phyloP scores from a whole-genome alignment of 805 yeast genomes.

The Metschnikowia borealis region DNA sequence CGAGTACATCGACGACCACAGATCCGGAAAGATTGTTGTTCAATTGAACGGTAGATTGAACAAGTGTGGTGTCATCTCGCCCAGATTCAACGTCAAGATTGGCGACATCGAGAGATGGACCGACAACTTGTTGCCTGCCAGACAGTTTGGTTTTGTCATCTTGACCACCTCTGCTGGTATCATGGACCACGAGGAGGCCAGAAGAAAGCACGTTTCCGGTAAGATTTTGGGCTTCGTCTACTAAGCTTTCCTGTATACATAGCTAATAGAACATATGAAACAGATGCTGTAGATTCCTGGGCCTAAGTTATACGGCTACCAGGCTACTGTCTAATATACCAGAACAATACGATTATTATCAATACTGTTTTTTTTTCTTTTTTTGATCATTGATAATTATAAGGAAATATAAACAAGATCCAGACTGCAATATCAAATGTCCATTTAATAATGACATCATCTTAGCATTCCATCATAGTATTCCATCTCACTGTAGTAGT shows the following conservation, averaged over 20 bases:
- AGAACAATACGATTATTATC: no score
- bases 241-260: slow-evolving; percentile 37
- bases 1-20: slow-evolving; percentile 36
- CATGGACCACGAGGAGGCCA: slow-evolving; percentile 99
- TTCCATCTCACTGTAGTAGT: no score
- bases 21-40: slow-evolving; percentile 35
- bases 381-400: no score
- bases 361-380: no score
- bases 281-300: not conserved
- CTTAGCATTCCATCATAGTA: no score
- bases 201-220: slow-evolving; percentile 99
- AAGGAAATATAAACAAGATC: no score
- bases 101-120: slow-evolving; percentile 98
- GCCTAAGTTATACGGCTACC: not conserved
- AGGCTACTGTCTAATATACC: no score
- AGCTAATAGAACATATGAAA: slow-evolving; percentile 48
- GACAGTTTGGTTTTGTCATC: slow-evolving; percentile 98
- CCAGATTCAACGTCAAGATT: slow-evolving; percentile 96
- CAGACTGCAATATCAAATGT: no score
- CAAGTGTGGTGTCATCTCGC: slow-evolving; percentile 98
- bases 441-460: no score
- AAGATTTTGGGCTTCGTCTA: slow-evolving; percentile 97
- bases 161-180: slow-evolving; percentile 99
- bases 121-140: slow-evolving; percentile 95
- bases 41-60: slow-evolving; percentile 34